phyloP scores from a whole-genome alignment of 2,329 filamentous ascomycete species.

The Ciborinia camelliae region DNA sequence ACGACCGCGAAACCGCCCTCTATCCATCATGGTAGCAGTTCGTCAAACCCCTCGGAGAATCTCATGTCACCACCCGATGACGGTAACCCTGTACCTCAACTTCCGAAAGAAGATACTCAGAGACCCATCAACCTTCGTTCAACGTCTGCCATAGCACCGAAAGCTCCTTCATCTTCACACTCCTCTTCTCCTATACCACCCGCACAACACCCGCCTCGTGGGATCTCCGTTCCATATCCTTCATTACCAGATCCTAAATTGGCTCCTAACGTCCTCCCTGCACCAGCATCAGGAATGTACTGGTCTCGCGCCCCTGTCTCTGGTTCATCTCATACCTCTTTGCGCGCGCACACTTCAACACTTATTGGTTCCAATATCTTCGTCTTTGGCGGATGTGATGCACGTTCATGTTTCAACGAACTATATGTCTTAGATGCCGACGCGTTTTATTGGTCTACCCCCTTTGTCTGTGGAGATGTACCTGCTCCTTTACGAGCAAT shows the following conservation, averaged over 20 bases:
- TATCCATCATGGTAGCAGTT: constrained; percentile 22
- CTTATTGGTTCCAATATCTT: constrained; percentile 64
- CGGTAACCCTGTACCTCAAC: constrained; percentile 24
- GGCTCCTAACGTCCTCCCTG: constrained; percentile 57
- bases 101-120: constrained; percentile 31
- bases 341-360: constrained; percentile 65
- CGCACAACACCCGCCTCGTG: constrained; percentile 27
- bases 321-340: constrained; percentile 56
- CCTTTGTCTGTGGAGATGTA: constrained; percentile 61
- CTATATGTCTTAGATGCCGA: constrained; percentile 68
- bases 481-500: constrained; percentile 65
- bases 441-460: constrained; percentile 65
- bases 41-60: constrained; percentile 24
- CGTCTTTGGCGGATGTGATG: constrained; percentile 67
- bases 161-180: constrained; percentile 25
- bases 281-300: constrained; percentile 69
- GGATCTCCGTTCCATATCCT: constrained; percentile 51
- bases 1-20: constrained; percentile 26
- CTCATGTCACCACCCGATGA: constrained; percentile 26
- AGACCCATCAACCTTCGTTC: constrained; percentile 49
- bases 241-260: constrained; percentile 54
- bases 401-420: constrained; percentile 64
- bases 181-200: constrained; percentile 30
- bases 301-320: constrained; percentile 66
- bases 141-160: constrained; percentile 41